phyloP scores from a whole-genome alignment of 1,284 basidiomycete species.

The Melampsora americana region DNA sequence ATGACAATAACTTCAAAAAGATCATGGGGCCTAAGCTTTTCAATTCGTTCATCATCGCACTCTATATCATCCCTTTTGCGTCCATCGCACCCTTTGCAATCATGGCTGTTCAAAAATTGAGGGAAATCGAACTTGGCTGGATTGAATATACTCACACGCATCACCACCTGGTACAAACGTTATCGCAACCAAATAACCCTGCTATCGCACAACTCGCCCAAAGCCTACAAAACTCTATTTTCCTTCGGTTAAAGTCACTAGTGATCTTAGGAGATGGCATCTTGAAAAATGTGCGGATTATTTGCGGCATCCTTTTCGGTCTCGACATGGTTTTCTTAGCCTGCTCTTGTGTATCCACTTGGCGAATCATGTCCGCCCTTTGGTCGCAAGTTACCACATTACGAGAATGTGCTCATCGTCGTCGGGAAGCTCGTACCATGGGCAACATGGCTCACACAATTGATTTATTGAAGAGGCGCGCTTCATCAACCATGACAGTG shows the following conservation, averaged over 20 bases:
- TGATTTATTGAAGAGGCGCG: neutral
- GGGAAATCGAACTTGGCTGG: neutral
- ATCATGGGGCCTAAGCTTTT: neutral
- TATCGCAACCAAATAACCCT: neutral
- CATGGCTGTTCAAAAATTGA: neutral
- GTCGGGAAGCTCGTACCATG: neutral
- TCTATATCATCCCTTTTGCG: neutral
- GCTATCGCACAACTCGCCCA: neutral
- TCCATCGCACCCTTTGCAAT: neutral
- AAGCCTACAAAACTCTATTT: too few relatives aligned
- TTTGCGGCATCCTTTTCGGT: neutral
- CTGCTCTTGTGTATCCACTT: neutral
- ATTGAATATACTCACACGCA: neutral
- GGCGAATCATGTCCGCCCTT: neutral
- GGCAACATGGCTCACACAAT: neutral
- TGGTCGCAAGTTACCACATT: neutral
- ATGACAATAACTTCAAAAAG: neutral
- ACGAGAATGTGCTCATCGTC: neutral
- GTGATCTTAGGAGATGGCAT: too few relatives aligned
- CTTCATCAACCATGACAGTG: neutral
- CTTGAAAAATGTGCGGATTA: neutral
- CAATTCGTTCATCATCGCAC: neutral
- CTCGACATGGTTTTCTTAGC: neutral
- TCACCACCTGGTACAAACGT: neutral
- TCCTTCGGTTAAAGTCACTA: too few relatives aligned